A percentile compares a stretch with the other conserved stretches of the same genome.
Evolutionary conservation across 805 yeast genomes (phyloP).

Genomic region (Pichia sporocuriosa): DNA sequence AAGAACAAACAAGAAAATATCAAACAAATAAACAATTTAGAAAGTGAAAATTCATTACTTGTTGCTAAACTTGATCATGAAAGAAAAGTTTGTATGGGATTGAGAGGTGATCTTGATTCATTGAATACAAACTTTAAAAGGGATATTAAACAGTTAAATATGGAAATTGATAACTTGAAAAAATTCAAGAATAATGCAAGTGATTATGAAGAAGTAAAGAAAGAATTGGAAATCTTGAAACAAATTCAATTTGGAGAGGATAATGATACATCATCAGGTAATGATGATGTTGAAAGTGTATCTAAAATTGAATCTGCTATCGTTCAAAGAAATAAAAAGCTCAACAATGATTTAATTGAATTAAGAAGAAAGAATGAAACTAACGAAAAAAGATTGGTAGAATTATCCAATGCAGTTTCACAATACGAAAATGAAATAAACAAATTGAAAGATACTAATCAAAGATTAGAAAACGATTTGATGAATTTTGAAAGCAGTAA

Average conservation of each 20-base stretch:
- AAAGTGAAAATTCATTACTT: conserved; percentile 61
- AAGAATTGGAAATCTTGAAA: conserved; percentile 64
- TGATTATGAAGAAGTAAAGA: conserved; percentile 78
- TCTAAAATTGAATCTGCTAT: conserved; percentile 37
- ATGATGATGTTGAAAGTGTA: conserved; percentile 30
- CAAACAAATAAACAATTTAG: conserved; percentile 47
- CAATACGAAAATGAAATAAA: conserved; percentile 34
- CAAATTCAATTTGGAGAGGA: conserved; percentile 64
- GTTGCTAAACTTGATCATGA: conserved; percentile 51
- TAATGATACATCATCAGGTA: conserved; percentile 24
- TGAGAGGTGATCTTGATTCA: conserved; percentile 21
- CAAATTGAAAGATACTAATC: conserved; percentile 40
- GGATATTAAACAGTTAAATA: conserved; percentile 41
- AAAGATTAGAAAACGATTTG: conserved; percentile 69
- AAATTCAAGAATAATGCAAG: conserved; percentile 42
- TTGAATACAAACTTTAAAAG: conserved; percentile 35
- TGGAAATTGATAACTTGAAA: conserved; percentile 46
- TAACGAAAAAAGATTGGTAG: conserved; percentile 33
- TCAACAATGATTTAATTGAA: conserved; percentile 63
- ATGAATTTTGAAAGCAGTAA: conserved; percentile 47
- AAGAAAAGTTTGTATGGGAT: conserved; percentile 27
- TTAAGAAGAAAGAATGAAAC: conserved; percentile 54
- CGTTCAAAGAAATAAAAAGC: conserved; percentile 61
- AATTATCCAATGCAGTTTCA: conserved; percentile 34
- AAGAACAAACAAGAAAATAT: conserved; percentile 37